Evolutionary conservation across 805 yeast species (phyloP), one percentile per base, ranked within the genome.

Genomic region (Starmerella riodocensis): DNA sequence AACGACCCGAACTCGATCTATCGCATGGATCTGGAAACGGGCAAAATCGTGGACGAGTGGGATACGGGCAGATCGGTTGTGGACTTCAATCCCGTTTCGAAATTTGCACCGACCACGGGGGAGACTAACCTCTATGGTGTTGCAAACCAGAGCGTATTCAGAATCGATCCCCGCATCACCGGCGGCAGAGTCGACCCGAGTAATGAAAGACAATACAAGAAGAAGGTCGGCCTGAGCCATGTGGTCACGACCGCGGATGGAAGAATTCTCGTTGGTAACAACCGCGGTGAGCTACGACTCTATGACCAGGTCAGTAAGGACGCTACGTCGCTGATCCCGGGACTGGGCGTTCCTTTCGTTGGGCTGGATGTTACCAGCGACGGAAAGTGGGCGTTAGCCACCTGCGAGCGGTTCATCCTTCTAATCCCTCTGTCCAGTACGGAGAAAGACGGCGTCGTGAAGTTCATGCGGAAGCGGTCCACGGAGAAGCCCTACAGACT

Each of bases 1-100:
- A 53, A 57, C 4, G 60, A 66, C 29, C 52, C 53, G 18, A 61
- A 65, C 31, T 66, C 63, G 23, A 55, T 85, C 34, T 81, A 69
- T 60, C 71, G 73, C 49, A 71, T 84, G 84, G 95, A 85, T 61
- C 59, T 85, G 35, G 79, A 72, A 53, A 68, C 74, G 41, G 95
- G 94, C 12, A 65, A 76, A 53, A 69, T 85, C 38, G 78, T 85
- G n/a, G 94, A 85, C 55, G 91, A 82, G 54, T 85, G 93, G 91
- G 36, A 46, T 4, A 42, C 50, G 17, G 44, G 42, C 29, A 29
- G 39, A n/a, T 61, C 68, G 26, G 65, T 79, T 17, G 52, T 56
- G 18, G 66, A 64, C 20, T 76, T 74, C 55, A 79, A 78, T 2
- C 86, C 93, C 4, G 65, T 73, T n/a, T 59, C 68, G 36, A 84